A percentile compares a stretch with the other conserved stretches of the same genome.
Conservation (phyloP, 169 alveolate species). For the Cryptosporidium parvum region DNA sequence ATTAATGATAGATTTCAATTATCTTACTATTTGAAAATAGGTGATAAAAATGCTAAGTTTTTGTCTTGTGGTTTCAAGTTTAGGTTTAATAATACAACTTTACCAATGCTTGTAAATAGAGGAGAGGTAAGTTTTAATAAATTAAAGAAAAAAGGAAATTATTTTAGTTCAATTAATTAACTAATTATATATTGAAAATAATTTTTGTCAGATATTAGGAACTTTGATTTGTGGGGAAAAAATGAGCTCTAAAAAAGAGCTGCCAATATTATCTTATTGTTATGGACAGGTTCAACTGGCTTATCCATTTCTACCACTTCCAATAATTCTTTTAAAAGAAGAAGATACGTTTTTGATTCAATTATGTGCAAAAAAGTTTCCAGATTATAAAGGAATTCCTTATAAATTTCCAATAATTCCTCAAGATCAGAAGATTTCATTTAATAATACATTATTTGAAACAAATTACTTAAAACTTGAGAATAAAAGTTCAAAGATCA, state of each 20-base stretch:
- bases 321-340: conserved; percentile 20
- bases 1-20: conserved; percentile 2
- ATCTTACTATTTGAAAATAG: conserved; percentile 1
- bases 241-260: not conserved
- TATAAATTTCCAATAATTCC: conserved; percentile 52
- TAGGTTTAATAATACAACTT: conserved; percentile 11
- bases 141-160: too few relatives aligned
- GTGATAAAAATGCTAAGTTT: not conserved
- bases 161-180: not conserved
- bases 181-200: not conserved
- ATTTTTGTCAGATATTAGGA: conserved; percentile 25
- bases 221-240: conserved; percentile 10
- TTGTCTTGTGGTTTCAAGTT: conserved; percentile 36
- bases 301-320: conserved; percentile 51
- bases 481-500: not conserved
- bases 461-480: not conserved
- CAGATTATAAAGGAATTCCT: conserved; percentile 39
- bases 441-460: conserved; percentile 39
- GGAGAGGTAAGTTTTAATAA: conserved; percentile 42
- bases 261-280: conserved; percentile 22
- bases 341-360: conserved; percentile 59
- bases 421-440: not conserved
- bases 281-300: conserved; percentile 55
- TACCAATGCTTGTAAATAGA: conserved; percentile 55
- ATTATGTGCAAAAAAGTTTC: conserved; percentile 28